Evolutionary conservation across 108 stramenopile genomes (phyloP).

Genomic region (Nitzschia sp.): DNA sequence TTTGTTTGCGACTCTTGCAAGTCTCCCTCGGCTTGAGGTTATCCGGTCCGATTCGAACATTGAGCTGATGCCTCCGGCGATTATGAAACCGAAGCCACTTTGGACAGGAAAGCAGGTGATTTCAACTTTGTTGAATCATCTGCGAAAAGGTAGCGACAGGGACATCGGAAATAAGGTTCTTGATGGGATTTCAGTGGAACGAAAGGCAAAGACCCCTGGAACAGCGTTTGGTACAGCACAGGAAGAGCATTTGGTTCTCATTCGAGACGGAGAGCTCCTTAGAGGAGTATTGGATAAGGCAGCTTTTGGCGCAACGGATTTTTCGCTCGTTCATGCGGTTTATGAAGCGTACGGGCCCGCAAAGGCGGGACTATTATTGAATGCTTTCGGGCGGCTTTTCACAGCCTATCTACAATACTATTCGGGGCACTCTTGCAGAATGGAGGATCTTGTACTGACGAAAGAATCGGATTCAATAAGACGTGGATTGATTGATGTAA

Average conservation of each 20-base stretch:
- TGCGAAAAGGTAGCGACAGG: constrained; percentile 78
- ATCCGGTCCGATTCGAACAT: constrained; percentile 77
- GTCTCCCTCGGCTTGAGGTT: constrained; percentile 90
- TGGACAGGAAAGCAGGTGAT: constrained; percentile 99
- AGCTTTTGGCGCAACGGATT: constrained; percentile 93
- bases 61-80: constrained; percentile 91
- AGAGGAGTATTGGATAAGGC: constrained; percentile 97
- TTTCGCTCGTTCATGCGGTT: constrained; percentile 94
- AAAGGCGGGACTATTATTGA: constrained; percentile 87
- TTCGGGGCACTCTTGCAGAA: constrained; percentile 96
- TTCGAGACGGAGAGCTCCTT: constrained; percentile 92
- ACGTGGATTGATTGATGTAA: constrained; percentile 60
- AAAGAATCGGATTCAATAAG: constrained; percentile 81
- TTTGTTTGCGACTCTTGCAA: constrained; percentile 86
- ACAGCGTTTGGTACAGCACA: constrained; percentile 84
- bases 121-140: constrained; percentile 80
- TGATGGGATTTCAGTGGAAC: constrained; percentile 79
- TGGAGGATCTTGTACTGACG: constrained; percentile 96
- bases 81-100: constrained; percentile 87
- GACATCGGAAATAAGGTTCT: constrained; percentile 59
- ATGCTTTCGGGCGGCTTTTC: constrained; percentile 94
- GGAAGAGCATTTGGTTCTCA: constrained; percentile 90
- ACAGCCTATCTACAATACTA: constrained; percentile 94
- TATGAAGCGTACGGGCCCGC: constrained; percentile 95
- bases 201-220: constrained; percentile 93